Evolutionary conservation across 169 alveolate species (phyloP).

Genomic region (Plasmodium coatneyi): DNA sequence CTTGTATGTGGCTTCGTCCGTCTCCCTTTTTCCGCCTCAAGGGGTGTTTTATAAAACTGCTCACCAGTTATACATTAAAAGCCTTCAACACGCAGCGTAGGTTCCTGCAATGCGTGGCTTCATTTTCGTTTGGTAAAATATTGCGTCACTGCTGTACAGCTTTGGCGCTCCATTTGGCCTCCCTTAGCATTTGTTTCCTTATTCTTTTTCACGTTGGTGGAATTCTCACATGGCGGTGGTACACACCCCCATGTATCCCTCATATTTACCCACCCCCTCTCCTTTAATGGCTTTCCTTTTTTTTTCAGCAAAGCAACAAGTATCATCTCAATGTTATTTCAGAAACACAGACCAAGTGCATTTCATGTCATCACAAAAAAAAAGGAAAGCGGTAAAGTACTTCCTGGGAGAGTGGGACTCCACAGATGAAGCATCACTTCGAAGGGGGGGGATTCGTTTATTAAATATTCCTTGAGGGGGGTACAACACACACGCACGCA

Average conservation of each 20-base stretch:
- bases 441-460: not conserved
- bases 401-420: not conserved
- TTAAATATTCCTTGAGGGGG: not conserved
- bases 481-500: not conserved
- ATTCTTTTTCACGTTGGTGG: too few species aligned
- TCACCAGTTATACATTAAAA: not conserved
- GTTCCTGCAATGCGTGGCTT: not conserved
- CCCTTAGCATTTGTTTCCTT: too few species aligned
- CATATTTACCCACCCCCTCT: not conserved
- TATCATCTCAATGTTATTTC: slow-evolving; percentile 65
- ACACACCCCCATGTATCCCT: not conserved
- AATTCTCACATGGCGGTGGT: too few species aligned
- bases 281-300: not conserved
- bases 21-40: not conserved
- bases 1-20: not conserved
- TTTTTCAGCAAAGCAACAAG: not conserved
- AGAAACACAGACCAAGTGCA: slow-evolving; percentile 75
- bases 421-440: not conserved
- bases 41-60: not conserved
- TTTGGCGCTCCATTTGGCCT: too few species aligned
- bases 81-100: not conserved
- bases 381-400: not conserved
- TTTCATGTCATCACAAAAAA: slow-evolving; percentile 54
- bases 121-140: not conserved
- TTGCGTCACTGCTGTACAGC: not conserved